Conservation (phyloP, 176 grass and related monocot genomes). For the Pontederia crassipes region DNA sequence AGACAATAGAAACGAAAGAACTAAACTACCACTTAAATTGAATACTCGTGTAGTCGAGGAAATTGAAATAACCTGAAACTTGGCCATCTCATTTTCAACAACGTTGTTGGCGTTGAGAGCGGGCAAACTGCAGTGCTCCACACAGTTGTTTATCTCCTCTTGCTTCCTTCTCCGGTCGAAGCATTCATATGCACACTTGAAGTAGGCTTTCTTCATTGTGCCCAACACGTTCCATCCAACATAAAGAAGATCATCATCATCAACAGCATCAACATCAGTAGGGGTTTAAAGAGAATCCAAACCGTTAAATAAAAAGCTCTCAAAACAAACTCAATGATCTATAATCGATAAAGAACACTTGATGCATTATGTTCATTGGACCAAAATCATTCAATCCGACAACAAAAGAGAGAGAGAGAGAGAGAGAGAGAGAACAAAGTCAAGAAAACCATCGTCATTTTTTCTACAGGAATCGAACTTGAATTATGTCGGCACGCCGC, state of each 20-base stretch:
- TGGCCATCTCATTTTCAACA: constrained; percentile 81
- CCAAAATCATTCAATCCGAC: not conserved
- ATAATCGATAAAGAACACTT: not conserved
- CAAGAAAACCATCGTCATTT: no score
- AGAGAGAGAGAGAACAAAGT: not conserved
- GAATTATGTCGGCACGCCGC: not conserved
- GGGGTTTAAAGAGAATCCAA: not conserved
- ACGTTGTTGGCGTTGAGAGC: constrained; percentile 67
- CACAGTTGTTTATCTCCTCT: constrained; percentile 67
- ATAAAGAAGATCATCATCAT: not conserved
- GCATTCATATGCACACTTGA: constrained; percentile 88
- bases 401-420: no score
- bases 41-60: not conserved
- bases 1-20: not conserved
- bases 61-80: constrained; percentile 62
- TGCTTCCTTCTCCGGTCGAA: constrained; percentile 67
- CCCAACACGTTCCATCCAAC: constrained; percentile 8
- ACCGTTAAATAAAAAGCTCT: not conserved
- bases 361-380: not conserved
- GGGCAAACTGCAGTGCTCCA: constrained; percentile 83
- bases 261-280: not conserved
- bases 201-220: constrained; percentile 79
- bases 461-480: not conserved
- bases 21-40: not conserved
- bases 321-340: not conserved